Evolutionary conservation across 1,284 basidiomycete genomes (phyloP).

Genomic region (Ceratobasidium sp.): DNA sequence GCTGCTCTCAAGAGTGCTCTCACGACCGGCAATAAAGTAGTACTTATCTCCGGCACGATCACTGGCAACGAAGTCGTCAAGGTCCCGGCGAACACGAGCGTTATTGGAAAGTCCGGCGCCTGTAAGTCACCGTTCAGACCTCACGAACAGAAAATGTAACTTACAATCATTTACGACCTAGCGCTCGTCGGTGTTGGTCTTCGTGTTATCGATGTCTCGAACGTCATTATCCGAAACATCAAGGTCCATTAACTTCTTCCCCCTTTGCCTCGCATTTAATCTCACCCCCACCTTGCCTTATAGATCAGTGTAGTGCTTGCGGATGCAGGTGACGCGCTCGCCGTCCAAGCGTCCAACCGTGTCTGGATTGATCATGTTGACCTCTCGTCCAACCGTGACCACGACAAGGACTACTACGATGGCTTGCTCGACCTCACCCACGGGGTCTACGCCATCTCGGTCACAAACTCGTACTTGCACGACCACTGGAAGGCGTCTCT

Average conservation of each 20-base stretch:
- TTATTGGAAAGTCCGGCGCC: conserved; percentile 50
- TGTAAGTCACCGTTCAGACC: conserved; percentile 4
- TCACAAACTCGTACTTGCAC: conserved; percentile 57
- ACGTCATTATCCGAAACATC: conserved; percentile 63
- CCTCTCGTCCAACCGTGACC: conserved; percentile 56
- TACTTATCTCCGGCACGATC: conserved; percentile 60
- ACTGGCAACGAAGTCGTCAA: conserved; percentile 58
- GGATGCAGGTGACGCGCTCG: conserved; percentile 58
- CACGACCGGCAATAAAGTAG: conserved; percentile 57
- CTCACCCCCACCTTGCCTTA: neutral
- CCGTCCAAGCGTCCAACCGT: conserved; percentile 57
- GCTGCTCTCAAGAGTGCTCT: conserved; percentile 59
- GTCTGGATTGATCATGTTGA: conserved; percentile 62
- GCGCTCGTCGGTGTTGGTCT: conserved; percentile 58
- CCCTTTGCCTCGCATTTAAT: neutral
- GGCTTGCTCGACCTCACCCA: conserved; percentile 51
- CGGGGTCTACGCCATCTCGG: conserved; percentile 57
- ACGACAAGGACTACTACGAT: conserved; percentile 55
- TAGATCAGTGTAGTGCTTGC: conserved; percentile 61
- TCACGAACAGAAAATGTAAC: neutral
- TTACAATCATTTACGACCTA: neutral
- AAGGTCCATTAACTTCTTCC: conserved; percentile 48
- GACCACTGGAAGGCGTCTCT: conserved; percentile 60
- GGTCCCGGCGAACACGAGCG: conserved; percentile 11
- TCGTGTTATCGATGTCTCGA: conserved; percentile 57